phyloP scores from a whole-genome alignment of 805 yeast species.

The Kurtzmaniella cleridarum region DNA sequence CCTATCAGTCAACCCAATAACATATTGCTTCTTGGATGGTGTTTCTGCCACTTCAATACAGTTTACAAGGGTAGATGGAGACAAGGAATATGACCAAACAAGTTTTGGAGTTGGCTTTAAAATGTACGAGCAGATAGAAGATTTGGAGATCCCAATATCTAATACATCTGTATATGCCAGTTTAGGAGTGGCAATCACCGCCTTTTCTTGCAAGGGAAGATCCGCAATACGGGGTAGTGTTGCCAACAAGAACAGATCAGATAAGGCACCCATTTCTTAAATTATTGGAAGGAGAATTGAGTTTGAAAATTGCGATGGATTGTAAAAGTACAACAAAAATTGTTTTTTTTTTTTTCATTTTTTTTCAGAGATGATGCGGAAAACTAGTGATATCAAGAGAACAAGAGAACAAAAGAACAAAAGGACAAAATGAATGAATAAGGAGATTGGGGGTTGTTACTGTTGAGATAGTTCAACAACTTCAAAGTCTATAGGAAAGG shows the following conservation, averaged over 20 bases:
- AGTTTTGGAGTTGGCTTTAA: conserved; percentile 54
- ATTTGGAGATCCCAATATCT: conserved; percentile 51
- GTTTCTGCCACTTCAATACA: conserved; percentile 28
- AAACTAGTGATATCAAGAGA: no score
- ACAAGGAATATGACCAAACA: conserved; percentile 49
- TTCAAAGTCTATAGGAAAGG: no score
- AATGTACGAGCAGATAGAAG: conserved; percentile 46
- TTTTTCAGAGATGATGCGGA: no score
- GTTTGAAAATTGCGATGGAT: neutral
- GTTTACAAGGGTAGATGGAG: conserved; percentile 42
- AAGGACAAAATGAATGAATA: no score
- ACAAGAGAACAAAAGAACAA: no score
- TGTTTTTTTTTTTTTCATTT: neutral
- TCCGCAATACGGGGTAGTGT: conserved; percentile 31
- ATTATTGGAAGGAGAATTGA: neutral
- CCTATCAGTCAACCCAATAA: conserved; percentile 38
- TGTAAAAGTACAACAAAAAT: neutral
- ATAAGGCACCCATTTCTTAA: conserved; percentile 10
- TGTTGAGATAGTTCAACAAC: no score
- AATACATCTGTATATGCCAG: conserved; percentile 26
- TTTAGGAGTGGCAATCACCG: conserved; percentile 15
- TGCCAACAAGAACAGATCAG: conserved; percentile 26
- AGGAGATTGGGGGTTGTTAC: no score
- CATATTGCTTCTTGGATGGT: conserved; percentile 17
- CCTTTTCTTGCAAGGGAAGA: conserved; percentile 17